A percentile compares a stretch with the other conserved stretches of the same genome.
Evolutionary conservation across 2,329 filamentous ascomycete species (phyloP).

Genomic region (Fusarium mundagurra): DNA sequence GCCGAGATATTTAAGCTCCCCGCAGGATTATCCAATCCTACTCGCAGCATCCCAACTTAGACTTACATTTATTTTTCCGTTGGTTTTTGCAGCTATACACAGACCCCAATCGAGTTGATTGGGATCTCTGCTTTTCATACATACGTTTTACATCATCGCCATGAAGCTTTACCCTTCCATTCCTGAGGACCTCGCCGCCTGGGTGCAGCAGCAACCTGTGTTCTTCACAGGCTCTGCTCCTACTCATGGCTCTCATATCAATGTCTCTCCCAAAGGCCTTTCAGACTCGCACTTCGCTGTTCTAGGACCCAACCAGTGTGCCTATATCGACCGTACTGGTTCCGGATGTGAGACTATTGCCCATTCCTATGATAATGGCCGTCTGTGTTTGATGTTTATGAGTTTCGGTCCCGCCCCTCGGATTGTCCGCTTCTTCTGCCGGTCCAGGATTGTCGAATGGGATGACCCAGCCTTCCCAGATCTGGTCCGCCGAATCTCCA

Average conservation of each 20-base stretch:
- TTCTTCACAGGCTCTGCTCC: constrained; percentile 82
- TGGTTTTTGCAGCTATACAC: constrained; percentile 22
- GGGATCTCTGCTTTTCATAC: constrained; percentile 32
- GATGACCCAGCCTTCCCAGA: constrained; percentile 59
- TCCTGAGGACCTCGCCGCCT: constrained; percentile 64
- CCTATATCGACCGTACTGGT: constrained; percentile 79
- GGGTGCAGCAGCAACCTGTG: constrained; percentile 74
- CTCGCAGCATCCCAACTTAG: constrained; percentile 27
- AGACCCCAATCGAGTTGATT: constrained; percentile 20
- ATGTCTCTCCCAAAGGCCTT: constrained; percentile 80
- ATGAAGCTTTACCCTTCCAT: constrained; percentile 72
- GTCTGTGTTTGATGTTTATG: constrained; percentile 79
- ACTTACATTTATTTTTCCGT: constrained; percentile 16
- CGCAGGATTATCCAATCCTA: constrained; percentile 17
- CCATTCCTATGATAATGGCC: constrained; percentile 80
- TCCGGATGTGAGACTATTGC: constrained; percentile 80
- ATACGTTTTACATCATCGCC: constrained; percentile 34
- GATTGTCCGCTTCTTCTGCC: constrained; percentile 73
- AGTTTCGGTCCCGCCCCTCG: constrained; percentile 68
- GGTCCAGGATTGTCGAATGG: constrained; percentile 67
- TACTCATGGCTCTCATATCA: constrained; percentile 74
- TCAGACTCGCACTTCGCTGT: constrained; percentile 70
- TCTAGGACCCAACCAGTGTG: constrained; percentile 65
- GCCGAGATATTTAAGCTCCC: constrained; percentile 22
- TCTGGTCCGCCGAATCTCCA: constrained; percentile 56